These are phyloP conservation scores for Rehmannia glutinosa DNA, from an alignment of 257 asterid species.

Conservation along the genomic window DNA sequence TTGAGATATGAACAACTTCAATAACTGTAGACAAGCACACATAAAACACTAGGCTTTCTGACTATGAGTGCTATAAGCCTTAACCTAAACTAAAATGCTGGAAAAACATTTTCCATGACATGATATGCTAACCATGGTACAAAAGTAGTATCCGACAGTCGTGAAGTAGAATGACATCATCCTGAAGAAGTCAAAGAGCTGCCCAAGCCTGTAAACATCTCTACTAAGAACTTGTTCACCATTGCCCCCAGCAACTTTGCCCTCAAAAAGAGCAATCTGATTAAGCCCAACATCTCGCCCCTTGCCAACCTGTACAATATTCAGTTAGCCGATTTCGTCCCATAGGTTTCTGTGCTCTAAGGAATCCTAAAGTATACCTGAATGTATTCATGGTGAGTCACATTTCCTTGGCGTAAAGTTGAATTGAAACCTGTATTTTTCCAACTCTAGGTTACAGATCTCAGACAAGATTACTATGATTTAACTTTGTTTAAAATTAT, in stretches of 20 bases:
- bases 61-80: too few relatives aligned
- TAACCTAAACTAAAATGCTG: neutral
- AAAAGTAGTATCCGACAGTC: constrained; percentile 92
- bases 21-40: constrained; percentile 5
- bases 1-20: constrained; percentile 4
- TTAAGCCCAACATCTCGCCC: constrained; percentile 98
- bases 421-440: constrained; percentile 86
- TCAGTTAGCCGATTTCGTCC: constrained; percentile 18
- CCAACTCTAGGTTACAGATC: constrained; percentile 1
- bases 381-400: constrained; percentile 96
- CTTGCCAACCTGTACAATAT: constrained; percentile 77
- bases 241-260: constrained; percentile 99
- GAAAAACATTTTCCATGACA: constrained; percentile 12
- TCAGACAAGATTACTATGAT: neutral
- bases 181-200: constrained; percentile 94
- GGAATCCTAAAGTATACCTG: constrained; percentile 52
- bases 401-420: constrained; percentile 95
- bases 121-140: constrained; percentile 80
- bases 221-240: constrained; percentile 99
- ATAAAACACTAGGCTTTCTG: too few relatives aligned
- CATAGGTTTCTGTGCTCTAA: neutral
- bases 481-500: neutral
- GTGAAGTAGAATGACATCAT: constrained; percentile 97
- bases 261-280: constrained; percentile 97
- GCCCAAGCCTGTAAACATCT: constrained; percentile 96